A percentile compares a stretch with the other conserved stretches of the same genome.
Evolutionary conservation across 805 yeast species (phyloP).

Genomic region (Deakozyma indianensis): DNA sequence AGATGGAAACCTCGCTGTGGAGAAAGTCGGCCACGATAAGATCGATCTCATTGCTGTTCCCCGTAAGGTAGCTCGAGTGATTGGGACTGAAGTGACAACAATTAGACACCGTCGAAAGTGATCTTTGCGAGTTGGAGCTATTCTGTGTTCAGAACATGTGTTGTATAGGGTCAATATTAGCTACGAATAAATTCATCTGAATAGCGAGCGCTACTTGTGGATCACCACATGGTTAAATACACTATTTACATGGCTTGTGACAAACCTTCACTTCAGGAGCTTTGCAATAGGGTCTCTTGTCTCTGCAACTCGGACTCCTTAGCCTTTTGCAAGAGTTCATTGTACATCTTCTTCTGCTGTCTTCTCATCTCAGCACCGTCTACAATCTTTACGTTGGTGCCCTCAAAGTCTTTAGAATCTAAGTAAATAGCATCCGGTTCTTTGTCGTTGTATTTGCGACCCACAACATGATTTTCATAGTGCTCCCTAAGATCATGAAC

Average conservation of each 20-base stretch:
- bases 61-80: neutral
- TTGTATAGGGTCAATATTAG: too few species aligned
- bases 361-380: constrained; percentile 35
- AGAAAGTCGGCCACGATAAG: neutral
- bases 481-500: constrained; percentile 26
- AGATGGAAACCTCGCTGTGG: neutral
- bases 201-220: too few species aligned
- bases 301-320: constrained; percentile 18
- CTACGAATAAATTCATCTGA: too few species aligned
- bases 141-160: too few species aligned
- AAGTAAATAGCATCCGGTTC: constrained; percentile 66
- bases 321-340: constrained; percentile 34
- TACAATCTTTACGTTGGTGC: constrained; percentile 33
- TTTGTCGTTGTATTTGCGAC: constrained; percentile 39
- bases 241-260: neutral
- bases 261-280: too few species aligned
- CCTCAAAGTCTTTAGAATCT: constrained; percentile 37
- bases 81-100: neutral
- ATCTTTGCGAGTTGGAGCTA: too few species aligned
- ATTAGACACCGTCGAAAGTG: too few species aligned
- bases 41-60: neutral
- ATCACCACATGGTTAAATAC: too few species aligned
- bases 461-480: constrained; percentile 24
- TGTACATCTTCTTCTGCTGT: constrained; percentile 31
- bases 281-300: constrained; percentile 12